Conservation (phyloP, 2,329 filamentous ascomycete species). For the Colletotrichum liaoningense region DNA sequence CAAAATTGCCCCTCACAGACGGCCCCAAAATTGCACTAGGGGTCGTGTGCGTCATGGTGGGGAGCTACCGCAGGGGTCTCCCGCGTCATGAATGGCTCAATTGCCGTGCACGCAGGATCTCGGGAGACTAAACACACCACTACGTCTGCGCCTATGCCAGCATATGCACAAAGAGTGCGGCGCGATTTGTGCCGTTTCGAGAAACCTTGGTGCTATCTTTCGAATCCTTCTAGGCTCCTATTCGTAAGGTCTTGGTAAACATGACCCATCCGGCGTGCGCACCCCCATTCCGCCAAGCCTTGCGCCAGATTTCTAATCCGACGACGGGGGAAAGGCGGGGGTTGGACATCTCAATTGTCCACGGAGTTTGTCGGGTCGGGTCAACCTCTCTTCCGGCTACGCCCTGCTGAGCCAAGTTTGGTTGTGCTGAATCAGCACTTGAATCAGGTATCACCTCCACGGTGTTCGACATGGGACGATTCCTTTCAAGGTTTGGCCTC, state of each 20-base stretch:
- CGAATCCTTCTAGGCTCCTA: too few relatives aligned
- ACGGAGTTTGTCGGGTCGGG: neutral
- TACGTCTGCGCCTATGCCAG: too few relatives aligned
- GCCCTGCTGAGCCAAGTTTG: neutral
- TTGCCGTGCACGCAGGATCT: too few relatives aligned
- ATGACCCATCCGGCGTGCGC: too few relatives aligned
- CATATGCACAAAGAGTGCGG: too few relatives aligned
- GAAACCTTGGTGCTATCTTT: too few relatives aligned
- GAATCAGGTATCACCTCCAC: neutral
- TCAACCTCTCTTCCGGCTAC: neutral
- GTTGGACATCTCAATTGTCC: neutral
- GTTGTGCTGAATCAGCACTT: neutral
- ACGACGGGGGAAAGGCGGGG: neutral
- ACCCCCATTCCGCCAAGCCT: neutral
- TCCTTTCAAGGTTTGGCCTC: too few relatives aligned
- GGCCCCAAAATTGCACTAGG: neutral
- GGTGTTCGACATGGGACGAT: too few relatives aligned
- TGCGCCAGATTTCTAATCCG: neutral
- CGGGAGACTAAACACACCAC: neutral
- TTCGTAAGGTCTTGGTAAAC: too few relatives aligned
- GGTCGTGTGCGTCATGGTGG: slow-evolving; percentile 3
- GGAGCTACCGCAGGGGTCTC: neutral
- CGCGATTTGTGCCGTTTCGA: too few relatives aligned
- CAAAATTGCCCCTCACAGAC: neutral
- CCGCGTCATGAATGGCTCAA: neutral